A percentile compares a stretch with the other conserved stretches of the same genome.
Conservation (phyloP, 305 asterid genomes). For the Fraxinus angustifolia region DNA sequence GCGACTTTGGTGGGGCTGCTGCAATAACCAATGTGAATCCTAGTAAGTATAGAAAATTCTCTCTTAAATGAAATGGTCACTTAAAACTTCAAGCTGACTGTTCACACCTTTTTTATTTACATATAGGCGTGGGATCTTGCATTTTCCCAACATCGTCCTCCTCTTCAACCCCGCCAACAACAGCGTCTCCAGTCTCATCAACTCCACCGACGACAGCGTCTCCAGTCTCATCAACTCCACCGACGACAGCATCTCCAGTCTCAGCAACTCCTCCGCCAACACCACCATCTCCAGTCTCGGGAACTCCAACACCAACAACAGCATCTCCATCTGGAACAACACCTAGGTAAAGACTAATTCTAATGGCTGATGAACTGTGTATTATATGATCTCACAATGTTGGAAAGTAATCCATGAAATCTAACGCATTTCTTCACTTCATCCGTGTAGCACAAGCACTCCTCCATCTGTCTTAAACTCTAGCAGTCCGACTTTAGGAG, state of each 20-base stretch:
- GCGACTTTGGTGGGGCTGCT: constrained; percentile 87
- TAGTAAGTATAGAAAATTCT: constrained; percentile 39
- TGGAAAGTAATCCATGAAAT: background rate
- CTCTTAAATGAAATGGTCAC: background rate
- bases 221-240: constrained; percentile 28
- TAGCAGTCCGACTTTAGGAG: constrained; percentile 53
- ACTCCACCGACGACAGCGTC: constrained; percentile 24
- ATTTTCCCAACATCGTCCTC: constrained; percentile 50
- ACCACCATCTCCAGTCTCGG: constrained; percentile 36
- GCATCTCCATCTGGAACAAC: constrained; percentile 36
- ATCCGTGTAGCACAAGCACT: constrained; percentile 29
- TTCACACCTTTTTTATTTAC: constrained; percentile 13
- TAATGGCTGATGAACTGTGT: background rate
- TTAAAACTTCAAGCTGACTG: background rate
- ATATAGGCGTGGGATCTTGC: constrained; percentile 75
- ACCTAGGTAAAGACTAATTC: constrained; percentile 34
- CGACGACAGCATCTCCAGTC: constrained; percentile 33
- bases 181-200: constrained; percentile 28
- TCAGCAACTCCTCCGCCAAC: constrained; percentile 31
- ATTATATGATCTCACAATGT: background rate
- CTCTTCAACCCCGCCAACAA: constrained; percentile 28
- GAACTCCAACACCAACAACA: constrained; percentile 25
- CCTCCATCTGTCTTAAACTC: constrained; percentile 48
- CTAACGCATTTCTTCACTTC: background rate
- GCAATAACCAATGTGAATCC: constrained; percentile 59